phyloP scores from a whole-genome alignment of 2,329 filamentous ascomycete genomes.

The Neocatenulostroma microsporum region DNA sequence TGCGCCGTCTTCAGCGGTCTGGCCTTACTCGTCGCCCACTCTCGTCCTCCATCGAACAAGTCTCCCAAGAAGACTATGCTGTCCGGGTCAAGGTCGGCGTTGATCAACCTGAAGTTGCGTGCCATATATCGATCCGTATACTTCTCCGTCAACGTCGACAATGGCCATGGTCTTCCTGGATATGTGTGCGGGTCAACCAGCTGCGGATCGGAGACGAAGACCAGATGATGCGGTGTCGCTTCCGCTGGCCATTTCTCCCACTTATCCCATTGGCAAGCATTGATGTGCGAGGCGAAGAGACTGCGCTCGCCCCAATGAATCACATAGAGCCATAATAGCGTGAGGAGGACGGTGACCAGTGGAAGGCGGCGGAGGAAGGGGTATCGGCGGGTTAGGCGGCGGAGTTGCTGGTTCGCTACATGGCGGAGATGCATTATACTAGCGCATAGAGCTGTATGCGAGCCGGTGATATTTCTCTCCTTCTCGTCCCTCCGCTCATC shows the following conservation, averaged over 20 bases:
- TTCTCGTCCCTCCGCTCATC: too few species aligned
- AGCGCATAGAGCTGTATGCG: too few species aligned
- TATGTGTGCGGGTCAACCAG: constrained; percentile 94
- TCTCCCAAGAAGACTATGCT: constrained; percentile 88
- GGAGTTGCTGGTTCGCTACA: constrained; percentile 13
- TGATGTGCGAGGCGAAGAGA: constrained; percentile 63
- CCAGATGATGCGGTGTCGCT: constrained; percentile 72
- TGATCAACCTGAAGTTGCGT: constrained; percentile 71
- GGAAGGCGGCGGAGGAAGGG: constrained; percentile 20
- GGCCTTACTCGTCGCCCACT: constrained; percentile 68
- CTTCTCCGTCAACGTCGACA: constrained; percentile 57
- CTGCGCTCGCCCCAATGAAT: constrained; percentile 80
- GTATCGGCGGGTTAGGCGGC: constrained; percentile 18
- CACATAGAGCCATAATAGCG: constrained; percentile 61
- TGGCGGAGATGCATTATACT: constrained; percentile 18
- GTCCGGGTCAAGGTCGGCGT: constrained; percentile 69
- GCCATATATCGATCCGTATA: constrained; percentile 89
- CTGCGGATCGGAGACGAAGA: constrained; percentile 84
- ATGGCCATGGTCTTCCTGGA: constrained; percentile 67
- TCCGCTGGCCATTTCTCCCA: constrained; percentile 88
- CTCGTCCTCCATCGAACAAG: constrained; percentile 87
- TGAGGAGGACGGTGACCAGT: constrained; percentile 14
- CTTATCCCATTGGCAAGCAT: constrained; percentile 67
- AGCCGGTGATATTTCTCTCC: too few species aligned
- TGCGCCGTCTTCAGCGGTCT: constrained; percentile 15